A percentile compares a stretch with the other conserved stretches of the same genome.
Conservation (phyloP, 352 stramenopile species). For the Pythium aphanidermatum region DNA sequence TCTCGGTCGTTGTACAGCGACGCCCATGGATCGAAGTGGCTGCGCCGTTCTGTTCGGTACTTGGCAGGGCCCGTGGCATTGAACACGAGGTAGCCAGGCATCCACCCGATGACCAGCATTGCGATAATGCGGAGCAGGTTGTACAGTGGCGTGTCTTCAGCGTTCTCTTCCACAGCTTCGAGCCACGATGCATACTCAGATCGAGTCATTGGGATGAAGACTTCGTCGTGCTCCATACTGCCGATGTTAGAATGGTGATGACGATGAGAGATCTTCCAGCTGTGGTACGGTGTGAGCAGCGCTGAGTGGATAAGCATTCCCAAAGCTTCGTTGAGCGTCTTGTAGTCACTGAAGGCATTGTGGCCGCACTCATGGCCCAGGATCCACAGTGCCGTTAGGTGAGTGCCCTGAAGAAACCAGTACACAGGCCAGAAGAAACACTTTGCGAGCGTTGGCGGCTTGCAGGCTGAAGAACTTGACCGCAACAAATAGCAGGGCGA, state of each 20-base stretch:
- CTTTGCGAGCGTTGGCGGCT: conserved; percentile 38
- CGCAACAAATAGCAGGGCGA: conserved; percentile 84
- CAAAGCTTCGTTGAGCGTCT: conserved; percentile 95
- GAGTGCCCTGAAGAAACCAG: conserved; percentile 96
- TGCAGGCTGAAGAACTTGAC: conserved; percentile 69
- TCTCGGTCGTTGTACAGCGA: conserved; percentile 94
- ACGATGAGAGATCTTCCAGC: conserved; percentile 95
- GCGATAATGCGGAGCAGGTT: conserved; percentile 92
- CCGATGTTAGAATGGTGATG: conserved; percentile 96
- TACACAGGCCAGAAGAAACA: conserved; percentile 91
- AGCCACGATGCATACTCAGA: conserved; percentile 53
- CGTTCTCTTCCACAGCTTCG: conserved; percentile 35
- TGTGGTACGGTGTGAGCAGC: conserved; percentile 98
- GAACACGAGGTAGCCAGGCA: conserved; percentile 97
- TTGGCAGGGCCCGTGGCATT: conserved; percentile 91
- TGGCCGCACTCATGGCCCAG: conserved; percentile 98
- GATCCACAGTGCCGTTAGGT: conserved; percentile 97
- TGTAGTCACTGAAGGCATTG: conserved; percentile 92
- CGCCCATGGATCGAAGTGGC: conserved; percentile 95
- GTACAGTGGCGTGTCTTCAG: conserved; percentile 93
- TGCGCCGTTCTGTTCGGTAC: conserved; percentile 78
- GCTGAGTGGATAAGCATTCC: conserved; percentile 96
- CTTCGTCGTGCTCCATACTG: conserved; percentile 95
- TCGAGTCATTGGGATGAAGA: conserved; percentile 91
- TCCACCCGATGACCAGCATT: conserved; percentile 94